phyloP scores from a whole-genome alignment of 768 basidiomycete species.

The Sporobolomyces roseus region DNA sequence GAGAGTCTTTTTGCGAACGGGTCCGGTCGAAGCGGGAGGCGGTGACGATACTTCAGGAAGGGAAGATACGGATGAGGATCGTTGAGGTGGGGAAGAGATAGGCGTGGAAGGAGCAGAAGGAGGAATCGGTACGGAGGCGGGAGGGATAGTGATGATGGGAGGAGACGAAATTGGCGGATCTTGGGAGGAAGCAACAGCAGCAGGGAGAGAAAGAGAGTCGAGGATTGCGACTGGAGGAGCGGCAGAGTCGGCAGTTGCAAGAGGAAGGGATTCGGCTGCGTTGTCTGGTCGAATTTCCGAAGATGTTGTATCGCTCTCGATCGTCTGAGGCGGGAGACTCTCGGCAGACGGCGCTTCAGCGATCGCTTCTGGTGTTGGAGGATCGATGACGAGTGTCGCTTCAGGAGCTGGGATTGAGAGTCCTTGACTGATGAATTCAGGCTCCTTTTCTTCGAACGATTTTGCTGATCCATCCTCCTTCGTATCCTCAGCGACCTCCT shows the following conservation, averaged over 20 bases:
- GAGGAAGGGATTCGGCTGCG: not conserved
- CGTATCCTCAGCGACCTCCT: no score
- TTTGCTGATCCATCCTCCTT: no score
- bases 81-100: no score
- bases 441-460: no score
- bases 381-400: no score
- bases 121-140: not conserved
- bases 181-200: not conserved
- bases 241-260: not conserved
- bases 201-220: not conserved
- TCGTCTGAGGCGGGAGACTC: not conserved
- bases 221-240: not conserved
- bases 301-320: no score
- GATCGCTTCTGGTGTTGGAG: not conserved
- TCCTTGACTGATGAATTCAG: no score
- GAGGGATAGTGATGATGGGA: not conserved
- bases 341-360: not conserved
- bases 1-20: constrained; percentile 29
- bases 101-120: no score
- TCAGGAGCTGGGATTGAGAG: no score
- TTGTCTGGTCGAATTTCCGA: not conserved
- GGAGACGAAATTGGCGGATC: not conserved
- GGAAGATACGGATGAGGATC: no score
- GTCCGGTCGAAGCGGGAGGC: not conserved
- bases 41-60: no score